phyloP scores from a whole-genome alignment of 495 filamentous ascomycete species.

The Penicillium parvum region DNA sequence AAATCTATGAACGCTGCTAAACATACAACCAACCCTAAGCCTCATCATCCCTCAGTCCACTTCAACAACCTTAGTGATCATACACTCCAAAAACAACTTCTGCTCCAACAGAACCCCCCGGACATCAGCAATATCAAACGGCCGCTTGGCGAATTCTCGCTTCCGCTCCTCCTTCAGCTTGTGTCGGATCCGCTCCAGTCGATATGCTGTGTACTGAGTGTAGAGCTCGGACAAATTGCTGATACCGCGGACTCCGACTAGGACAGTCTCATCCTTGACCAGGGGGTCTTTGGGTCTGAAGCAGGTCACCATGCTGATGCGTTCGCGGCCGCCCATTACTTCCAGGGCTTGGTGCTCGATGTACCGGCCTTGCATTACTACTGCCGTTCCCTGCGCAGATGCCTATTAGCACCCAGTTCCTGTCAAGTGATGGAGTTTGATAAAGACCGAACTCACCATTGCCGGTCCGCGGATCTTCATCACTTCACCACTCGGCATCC shows the following conservation, averaged over 20 bases:
- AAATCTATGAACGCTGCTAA: no score
- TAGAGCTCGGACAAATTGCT: conserved; percentile 64
- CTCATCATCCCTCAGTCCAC: no score
- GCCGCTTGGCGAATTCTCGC: conserved; percentile 4
- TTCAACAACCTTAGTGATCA: conserved; percentile 12
- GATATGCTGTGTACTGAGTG: conserved; percentile 61
- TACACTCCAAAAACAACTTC: conserved; percentile 46
- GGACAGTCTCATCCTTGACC: conserved; percentile 57
- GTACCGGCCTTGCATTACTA: conserved; percentile 69
- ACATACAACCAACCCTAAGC: no score
- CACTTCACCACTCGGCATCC: conserved; percentile 54
- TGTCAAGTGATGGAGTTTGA: not conserved
- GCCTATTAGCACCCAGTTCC: conserved; percentile 3
- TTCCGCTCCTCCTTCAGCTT: conserved; percentile 29
- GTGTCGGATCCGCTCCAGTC: conserved; percentile 50
- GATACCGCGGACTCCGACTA: conserved; percentile 59
- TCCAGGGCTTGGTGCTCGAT: conserved; percentile 66
- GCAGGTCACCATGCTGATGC: conserved; percentile 68
- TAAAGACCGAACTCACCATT: conserved; percentile 43
- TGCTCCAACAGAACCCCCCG: conserved; percentile 44
- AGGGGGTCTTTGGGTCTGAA: conserved; percentile 56
- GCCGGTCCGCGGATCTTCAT: conserved; percentile 65
- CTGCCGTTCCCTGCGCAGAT: conserved; percentile 58
- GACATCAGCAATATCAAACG: conserved; percentile 33
- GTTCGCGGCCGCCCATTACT: conserved; percentile 57